A percentile compares a stretch with the other conserved stretches of the same genome.
Evolutionary conservation across 495 filamentous ascomycete species (phyloP).

Genomic region (Tuber aestivum): DNA sequence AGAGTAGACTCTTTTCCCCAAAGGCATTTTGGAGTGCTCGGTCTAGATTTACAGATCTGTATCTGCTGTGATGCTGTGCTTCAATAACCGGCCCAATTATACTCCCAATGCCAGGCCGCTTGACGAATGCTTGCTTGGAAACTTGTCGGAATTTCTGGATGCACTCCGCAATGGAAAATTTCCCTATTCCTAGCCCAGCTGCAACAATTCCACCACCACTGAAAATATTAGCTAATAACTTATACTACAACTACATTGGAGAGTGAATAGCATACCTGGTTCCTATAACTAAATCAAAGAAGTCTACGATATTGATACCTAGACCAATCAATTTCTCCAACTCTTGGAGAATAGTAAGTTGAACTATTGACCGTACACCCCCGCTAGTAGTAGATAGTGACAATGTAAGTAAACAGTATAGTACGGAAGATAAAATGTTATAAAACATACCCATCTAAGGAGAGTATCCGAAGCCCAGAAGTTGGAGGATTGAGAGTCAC

Average conservation of each 20-base stretch:
- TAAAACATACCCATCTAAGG: constrained; percentile 50
- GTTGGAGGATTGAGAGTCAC: constrained; percentile 47
- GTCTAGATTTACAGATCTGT: constrained; percentile 43
- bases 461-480: constrained; percentile 52
- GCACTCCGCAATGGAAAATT: constrained; percentile 28
- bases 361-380: constrained; percentile 36
- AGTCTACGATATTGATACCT: constrained; percentile 43
- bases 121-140: constrained; percentile 33
- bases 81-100: constrained; percentile 41
- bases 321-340: constrained; percentile 35
- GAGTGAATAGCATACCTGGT: constrained; percentile 43
- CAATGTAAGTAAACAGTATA: not conserved
- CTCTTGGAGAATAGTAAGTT: constrained; percentile 27
- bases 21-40: constrained; percentile 41
- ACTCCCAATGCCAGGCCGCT: constrained; percentile 26
- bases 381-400: constrained; percentile 21
- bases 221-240: not conserved
- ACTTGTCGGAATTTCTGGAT: constrained; percentile 28
- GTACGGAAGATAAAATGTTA: not conserved
- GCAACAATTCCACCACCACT: constrained; percentile 52
- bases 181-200: constrained; percentile 50
- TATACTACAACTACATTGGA: not conserved
- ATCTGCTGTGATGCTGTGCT: constrained; percentile 45
- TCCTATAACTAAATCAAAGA: constrained; percentile 49
- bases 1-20: constrained; percentile 40